A percentile compares a stretch with the other conserved stretches of the same genome.
Conservation (phyloP, 129 eudicot species). For the Flaveria ramosissima region DNA sequence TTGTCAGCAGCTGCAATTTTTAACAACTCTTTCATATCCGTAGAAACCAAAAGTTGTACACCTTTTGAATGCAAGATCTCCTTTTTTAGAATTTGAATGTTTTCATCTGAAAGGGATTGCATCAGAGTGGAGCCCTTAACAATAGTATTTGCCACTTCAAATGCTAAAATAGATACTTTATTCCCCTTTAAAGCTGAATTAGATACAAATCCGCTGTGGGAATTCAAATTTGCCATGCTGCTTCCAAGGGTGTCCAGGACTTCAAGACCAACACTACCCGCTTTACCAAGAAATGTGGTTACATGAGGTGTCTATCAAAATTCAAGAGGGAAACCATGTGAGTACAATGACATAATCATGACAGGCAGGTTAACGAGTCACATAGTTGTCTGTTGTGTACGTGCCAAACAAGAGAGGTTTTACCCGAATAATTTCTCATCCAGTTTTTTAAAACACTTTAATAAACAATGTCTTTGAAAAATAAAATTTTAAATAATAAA, state of each 20-base stretch:
- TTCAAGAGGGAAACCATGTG: conserved; percentile 8
- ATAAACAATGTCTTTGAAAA: not conserved
- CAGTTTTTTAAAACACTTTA: not conserved
- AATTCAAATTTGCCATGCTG: conserved; percentile 78
- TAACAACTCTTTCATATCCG: conserved; percentile 79
- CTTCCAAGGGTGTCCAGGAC: conserved; percentile 85
- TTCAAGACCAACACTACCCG: conserved; percentile 74
- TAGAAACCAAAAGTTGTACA: conserved; percentile 79
- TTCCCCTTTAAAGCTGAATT: conserved; percentile 69
- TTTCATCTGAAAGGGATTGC: conserved; percentile 85
- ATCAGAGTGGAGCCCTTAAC: conserved; percentile 77
- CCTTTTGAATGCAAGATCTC: conserved; percentile 79
- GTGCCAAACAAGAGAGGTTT: not conserved
- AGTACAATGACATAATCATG: conserved; percentile 5
- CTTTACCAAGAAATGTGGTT: conserved; percentile 85
- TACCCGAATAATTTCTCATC: too few species aligned
- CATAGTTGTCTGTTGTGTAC: not conserved
- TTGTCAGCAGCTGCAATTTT: conserved; percentile 89
- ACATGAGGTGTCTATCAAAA: conserved; percentile 62
- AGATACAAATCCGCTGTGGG: conserved; percentile 66
- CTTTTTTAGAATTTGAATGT: conserved; percentile 57
- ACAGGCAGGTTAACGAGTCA: not conserved
- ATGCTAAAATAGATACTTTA: conserved; percentile 72
- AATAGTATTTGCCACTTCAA: conserved; percentile 96
- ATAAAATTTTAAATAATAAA: not conserved